Conservation (phyloP, 2,329 filamentous ascomycete genomes). For the Colletotrichum destructivum region DNA sequence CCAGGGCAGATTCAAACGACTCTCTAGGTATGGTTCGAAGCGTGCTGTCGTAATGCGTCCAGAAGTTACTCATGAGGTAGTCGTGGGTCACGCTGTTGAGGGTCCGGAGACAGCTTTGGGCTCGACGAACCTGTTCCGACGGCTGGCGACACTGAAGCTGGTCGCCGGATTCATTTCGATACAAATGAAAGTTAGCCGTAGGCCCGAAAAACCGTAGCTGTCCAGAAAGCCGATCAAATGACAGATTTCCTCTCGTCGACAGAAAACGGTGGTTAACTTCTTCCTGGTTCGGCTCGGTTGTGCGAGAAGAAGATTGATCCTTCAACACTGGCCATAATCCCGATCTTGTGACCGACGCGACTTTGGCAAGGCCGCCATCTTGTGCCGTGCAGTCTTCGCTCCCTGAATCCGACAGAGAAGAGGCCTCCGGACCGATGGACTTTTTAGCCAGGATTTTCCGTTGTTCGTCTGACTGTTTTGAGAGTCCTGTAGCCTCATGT, state of each 20-base stretch:
- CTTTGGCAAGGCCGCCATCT: slow-evolving; percentile 47
- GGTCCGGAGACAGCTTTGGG: slow-evolving; percentile 63
- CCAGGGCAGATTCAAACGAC: slow-evolving; percentile 64
- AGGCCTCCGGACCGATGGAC: slow-evolving; percentile 46
- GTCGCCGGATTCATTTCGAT: slow-evolving; percentile 57
- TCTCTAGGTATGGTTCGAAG: slow-evolving; percentile 65
- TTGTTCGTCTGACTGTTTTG: slow-evolving; percentile 43
- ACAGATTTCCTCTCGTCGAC: slow-evolving; percentile 64
- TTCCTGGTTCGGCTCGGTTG: slow-evolving; percentile 59
- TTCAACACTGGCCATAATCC: slow-evolving; percentile 46
- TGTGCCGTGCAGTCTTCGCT: slow-evolving; percentile 50
- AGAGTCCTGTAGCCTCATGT: slow-evolving; percentile 51
- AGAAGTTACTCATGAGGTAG: slow-evolving; percentile 67
- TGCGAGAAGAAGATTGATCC: slow-evolving; percentile 53
- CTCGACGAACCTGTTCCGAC: slow-evolving; percentile 60
- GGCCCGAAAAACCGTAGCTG: slow-evolving; percentile 68
- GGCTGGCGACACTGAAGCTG: slow-evolving; percentile 56
- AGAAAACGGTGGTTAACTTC: slow-evolving; percentile 65
- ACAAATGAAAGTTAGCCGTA: slow-evolving; percentile 67
- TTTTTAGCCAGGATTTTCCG: slow-evolving; percentile 21
- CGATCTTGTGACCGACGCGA: slow-evolving; percentile 34
- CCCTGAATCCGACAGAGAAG: slow-evolving; percentile 52
- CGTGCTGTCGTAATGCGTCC: slow-evolving; percentile 65
- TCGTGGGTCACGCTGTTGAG: slow-evolving; percentile 64
- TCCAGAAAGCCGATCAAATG: slow-evolving; percentile 66